Base-by-base conservation (phyloP, 192 early-diverging fungal genomes). In the Coemansia sp. region DNA sequence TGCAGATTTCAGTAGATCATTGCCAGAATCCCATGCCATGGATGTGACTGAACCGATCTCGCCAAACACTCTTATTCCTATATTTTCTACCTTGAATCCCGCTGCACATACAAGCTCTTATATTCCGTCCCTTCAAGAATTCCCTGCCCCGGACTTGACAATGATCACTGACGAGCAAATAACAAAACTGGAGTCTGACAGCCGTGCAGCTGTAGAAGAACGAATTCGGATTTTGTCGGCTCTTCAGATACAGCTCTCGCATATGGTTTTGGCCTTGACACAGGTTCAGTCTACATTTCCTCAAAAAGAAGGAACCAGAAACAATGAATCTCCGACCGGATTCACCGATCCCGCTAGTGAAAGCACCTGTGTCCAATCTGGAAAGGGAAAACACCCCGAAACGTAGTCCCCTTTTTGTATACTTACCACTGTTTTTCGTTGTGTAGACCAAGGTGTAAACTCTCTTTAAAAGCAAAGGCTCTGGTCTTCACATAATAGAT, bases 161-260 rank as follows among this genome's bases (percentile, higher is more conserved):
- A 60, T 63, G 15, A 73, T 89, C 1, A 74, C 82, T 47, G 87
- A 89, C 21, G 88, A 87, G 21, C 87, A 92, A 42, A 74, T 92
- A 39, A 55, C 56, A 10, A 72, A 69, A 1, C 68, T 92, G 12
- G 84, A 88, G 8, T 67, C 84, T 0, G 85, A 77, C 26, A 88
- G 88, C 4, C 78, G 88, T 40, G 79, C 85, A 3, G 89, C 86
- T 5, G 84, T 92, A 3, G 79, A 80, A 56, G 89, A 92, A 42
- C 80, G 89, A 12, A 74, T 92, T 42, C 83, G 88, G 12, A 78
- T 90, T 32, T 69, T 92, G 51, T 84, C 90, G 32, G 82, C 82
- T 2, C 77, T 88, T 9, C 86, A 90, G 62, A 65, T 64, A 2
- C 90, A 92, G 72, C 85, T 91, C 6, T 81, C 79, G 26, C 73